phyloP scores from a whole-genome alignment of 2,329 filamentous ascomycete genomes.

The Trichoderma hamatum region DNA sequence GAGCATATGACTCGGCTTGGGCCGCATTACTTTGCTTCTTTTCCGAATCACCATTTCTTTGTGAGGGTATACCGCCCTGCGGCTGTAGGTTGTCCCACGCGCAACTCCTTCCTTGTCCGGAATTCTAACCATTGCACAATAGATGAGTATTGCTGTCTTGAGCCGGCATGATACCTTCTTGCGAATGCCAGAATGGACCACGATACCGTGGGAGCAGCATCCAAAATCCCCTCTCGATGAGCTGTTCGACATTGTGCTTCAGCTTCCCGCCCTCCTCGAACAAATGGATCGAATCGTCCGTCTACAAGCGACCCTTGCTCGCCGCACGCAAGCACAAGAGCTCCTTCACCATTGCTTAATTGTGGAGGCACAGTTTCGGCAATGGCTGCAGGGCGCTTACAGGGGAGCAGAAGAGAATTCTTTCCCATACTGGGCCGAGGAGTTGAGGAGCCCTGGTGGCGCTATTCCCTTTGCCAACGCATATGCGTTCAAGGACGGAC shows the following conservation, averaged over 20 bases:
- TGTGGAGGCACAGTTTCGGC: constrained; percentile 52
- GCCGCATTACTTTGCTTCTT: constrained; percentile 51
- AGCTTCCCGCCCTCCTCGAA: constrained; percentile 52
- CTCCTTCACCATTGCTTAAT: constrained; percentile 52
- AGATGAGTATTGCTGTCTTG: constrained; percentile 54
- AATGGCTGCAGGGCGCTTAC: constrained; percentile 48
- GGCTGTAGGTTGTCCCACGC: constrained; percentile 47
- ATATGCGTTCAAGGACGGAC: constrained; percentile 50
- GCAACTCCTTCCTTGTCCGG: neutral
- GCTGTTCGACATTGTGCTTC: constrained; percentile 55
- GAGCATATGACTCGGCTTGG: constrained; percentile 48
- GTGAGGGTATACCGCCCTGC: constrained; percentile 57
- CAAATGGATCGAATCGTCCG: constrained; percentile 48
- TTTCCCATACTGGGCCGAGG: constrained; percentile 47
- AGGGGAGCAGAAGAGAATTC: constrained; percentile 36
- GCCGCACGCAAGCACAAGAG: constrained; percentile 51
- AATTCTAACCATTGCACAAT: neutral
- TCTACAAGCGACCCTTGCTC: constrained; percentile 45
- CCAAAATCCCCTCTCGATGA: constrained; percentile 55
- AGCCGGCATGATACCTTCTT: constrained; percentile 55
- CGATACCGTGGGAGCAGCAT: constrained; percentile 55
- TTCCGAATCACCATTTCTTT: constrained; percentile 62
- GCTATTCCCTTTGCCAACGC: constrained; percentile 50
- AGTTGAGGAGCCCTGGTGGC: constrained; percentile 36
- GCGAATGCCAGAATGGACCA: constrained; percentile 55